A percentile compares a stretch with the other conserved stretches of the same genome.
Evolutionary conservation across 192 early-diverging fungal genomes (phyloP).

Genomic region (Chytriomyces sp.): DNA sequence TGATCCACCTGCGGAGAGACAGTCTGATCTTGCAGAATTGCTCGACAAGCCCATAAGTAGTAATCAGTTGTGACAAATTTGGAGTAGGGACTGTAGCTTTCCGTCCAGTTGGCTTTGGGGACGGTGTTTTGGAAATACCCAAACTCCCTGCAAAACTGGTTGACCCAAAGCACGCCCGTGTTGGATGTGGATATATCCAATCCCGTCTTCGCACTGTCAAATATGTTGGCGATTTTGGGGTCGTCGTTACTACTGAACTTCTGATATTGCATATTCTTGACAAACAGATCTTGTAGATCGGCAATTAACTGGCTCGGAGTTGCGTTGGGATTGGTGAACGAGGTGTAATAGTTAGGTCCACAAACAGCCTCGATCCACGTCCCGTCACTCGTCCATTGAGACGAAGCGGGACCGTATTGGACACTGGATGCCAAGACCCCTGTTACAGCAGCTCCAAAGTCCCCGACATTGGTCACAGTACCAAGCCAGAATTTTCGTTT

Average conservation of each 20-base stretch:
- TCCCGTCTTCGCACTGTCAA: not conserved
- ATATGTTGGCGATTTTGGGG: not conserved
- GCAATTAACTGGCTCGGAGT: not conserved
- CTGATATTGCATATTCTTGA: not conserved
- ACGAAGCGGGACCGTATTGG: slow-evolving; percentile 8
- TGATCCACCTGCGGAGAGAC: not conserved
- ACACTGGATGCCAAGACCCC: not conserved
- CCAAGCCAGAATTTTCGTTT: not conserved
- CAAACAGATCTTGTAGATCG: not conserved
- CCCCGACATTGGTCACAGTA: not conserved
- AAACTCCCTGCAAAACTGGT: not conserved
- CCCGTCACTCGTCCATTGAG: too few species aligned
- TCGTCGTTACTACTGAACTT: not conserved
- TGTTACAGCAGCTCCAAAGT: not conserved
- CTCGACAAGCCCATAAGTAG: not conserved
- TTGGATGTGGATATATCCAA: not conserved
- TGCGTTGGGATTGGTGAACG: not conserved
- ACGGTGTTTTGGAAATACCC: not conserved
- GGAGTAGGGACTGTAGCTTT: not conserved
- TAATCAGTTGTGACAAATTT: not conserved
- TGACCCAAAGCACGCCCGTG: not conserved
- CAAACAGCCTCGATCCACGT: not conserved
- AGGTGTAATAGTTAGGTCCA: not conserved
- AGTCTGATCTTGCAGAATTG: not conserved
- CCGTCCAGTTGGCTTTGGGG: not conserved